Base-by-base conservation (phyloP, 1,139 yeast genomes). In the Hyphopichia fennica region DNA sequence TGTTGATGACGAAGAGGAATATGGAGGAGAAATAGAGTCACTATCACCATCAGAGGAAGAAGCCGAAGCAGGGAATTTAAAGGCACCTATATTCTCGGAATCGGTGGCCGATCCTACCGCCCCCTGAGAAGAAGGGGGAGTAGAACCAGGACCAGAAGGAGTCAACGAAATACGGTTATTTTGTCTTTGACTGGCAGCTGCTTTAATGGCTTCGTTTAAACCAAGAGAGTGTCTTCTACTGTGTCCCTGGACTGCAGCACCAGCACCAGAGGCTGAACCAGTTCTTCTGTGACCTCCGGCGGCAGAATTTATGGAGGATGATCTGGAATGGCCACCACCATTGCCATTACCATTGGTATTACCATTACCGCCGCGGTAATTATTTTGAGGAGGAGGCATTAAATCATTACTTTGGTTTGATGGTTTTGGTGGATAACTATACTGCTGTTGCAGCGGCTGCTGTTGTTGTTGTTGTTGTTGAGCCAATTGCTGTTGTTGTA, bases 191-290 rank as follows among this genome's bases (percentile, higher is more conserved):
- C 81, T 82, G 8, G 96, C 96, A 14, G 99, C 99, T 4, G 98
- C 98, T 53, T 86, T 84, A 55, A 88, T 91, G n/a, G 99, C 99
- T 63, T 93, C 99, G 45, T 85, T 85, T 45, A 93, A 72, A 2
- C 96, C 98, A 47, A 93, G 69, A 0, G 97, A 90, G 59, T 93
- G 99, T 63, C 99, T 81, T 67, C 99, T 82, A 39, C 77, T 73
- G 59, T 93, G 99, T 32, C 97, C 96, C 41, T 52, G 60, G 28
- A 29, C 43, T 19, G 48, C 48, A 43, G 65, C 54, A 35, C 48
- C 48, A 22, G 55, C 44, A 29, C 58, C 57, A 14, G 65, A 53
- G 16, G 64, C 55, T 13, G 72, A 63, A 10, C 71, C 72, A 3
- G 76, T 66, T 46, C 76, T 58, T 47, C 73, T 60, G 51, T 71